Evolutionary conservation across 1,139 yeast species (phyloP), one percentile per base, ranked within the genome.

Genomic region (Suhomyces wounanorum): DNA sequence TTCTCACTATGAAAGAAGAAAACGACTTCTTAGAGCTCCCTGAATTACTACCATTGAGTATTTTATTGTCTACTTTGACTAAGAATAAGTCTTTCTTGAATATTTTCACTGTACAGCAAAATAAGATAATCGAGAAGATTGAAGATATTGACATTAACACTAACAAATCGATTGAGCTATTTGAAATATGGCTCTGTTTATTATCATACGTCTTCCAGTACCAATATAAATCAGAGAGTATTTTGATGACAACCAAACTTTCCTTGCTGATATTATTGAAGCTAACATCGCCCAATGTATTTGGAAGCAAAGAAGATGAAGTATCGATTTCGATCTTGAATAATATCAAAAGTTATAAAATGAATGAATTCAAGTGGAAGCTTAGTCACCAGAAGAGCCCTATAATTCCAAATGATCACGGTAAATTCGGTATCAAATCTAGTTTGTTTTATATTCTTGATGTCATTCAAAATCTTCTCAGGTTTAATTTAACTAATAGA

Each of bases 311-410:
- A 5, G 17, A 30, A 23, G 52, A 48, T 23, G 55, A 49, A 5
- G 43, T 40, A 25, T 36, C 23, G 2, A 17, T 38, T 3, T 40
- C 46, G 2, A 47, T 54, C 3, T 47, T 63, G n/a, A 55, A 59
- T 5, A 52, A 52, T 11, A 53, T 70, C 5, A 52, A 59, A 9
- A 51, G 58, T 1, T 62, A 57, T 36, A 62, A 61, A 25, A 69
- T 77, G 21, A 66, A 76, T 49, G 80, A 75, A 53, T 68, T 65
- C 52, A 66, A 66, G 46, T 75, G 78, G 77, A 76, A 75, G 52
- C 55, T 75, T 43, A 72, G 77, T 44, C 80, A 72, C 52, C 80
- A 75, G 47, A 68, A 66, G 48, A 40, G 55, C 7, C 79, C 80
- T 1, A 55, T 72, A 16, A 58, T 76, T 1, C 75, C 75, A 3